phyloP scores from a whole-genome alignment of 768 basidiomycete genomes.

The Suillus americanus region DNA sequence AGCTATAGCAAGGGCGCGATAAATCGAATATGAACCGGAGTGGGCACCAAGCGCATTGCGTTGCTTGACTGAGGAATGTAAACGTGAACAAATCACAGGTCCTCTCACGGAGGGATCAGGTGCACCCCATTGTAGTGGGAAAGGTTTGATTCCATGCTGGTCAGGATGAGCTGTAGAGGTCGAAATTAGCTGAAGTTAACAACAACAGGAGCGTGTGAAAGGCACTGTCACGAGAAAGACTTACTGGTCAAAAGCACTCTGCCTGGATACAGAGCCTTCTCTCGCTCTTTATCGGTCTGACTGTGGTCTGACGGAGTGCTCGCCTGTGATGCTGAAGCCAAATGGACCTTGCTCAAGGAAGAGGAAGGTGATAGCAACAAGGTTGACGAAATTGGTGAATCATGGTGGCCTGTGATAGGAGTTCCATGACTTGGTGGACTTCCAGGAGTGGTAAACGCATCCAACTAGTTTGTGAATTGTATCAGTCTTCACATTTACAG shows the following conservation, averaged over 20 bases:
- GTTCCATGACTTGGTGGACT: conserved; percentile 27
- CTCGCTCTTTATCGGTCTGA: conserved; percentile 59
- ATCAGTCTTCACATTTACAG: not conserved
- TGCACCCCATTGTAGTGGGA: conserved; percentile 82
- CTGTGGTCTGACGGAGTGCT: conserved; percentile 18
- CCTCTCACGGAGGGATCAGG: conserved; percentile 64
- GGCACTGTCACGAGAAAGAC: conserved; percentile 29
- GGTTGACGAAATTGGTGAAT: conserved; percentile 23
- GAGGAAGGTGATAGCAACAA: conserved; percentile 31
- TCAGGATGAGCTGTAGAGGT: conserved; percentile 72
- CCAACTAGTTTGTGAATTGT: conserved; percentile 42
- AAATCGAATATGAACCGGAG: conserved; percentile 92
- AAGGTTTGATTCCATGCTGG: conserved; percentile 84
- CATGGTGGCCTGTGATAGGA: conserved; percentile 25
- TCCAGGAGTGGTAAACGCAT: conserved; percentile 38
- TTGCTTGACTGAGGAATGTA: conserved; percentile 79
- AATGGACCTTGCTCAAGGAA: conserved; percentile 22
- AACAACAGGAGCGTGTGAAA: conserved; percentile 7
- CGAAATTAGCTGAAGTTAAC: conserved; percentile 7
- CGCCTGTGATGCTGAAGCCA: conserved; percentile 28
- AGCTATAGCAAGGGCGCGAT: conserved; percentile 89
- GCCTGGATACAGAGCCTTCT: conserved; percentile 76
- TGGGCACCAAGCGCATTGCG: conserved; percentile 95
- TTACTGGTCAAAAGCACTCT: conserved; percentile 82
- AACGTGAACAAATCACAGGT: conserved; percentile 86